Evolutionary conservation across 1,284 basidiomycete species (phyloP), one percentile per base, ranked within the genome.

Genomic region (Melanopsichium pennsylvanicum): DNA sequence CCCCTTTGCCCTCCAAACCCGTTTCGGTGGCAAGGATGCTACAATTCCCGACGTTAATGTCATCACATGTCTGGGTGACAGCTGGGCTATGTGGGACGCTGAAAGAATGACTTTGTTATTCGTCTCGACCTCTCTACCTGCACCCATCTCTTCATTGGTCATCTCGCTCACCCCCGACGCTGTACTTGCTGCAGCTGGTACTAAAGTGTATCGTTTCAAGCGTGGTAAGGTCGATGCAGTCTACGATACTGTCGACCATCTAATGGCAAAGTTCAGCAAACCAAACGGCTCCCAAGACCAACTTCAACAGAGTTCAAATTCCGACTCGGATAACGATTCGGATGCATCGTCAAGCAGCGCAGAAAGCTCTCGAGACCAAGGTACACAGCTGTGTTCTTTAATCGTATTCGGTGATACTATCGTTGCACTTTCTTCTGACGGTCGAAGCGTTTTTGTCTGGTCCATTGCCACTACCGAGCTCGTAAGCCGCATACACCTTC

Each of bases 31-130:
- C 77, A 95, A 93, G 81, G 92, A 92, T 27, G 88, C 91, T 8
- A 87, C 89, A 0, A 68, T 61, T 18, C 70, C 80, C 1, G 76
- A 79, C 33, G 70, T 79, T 46, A 89, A 90, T 38, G 84, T 98
- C 41, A 83, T 97, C 35, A 96, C 93, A 12, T 94, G 91, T 74
- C 82, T 97, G 5, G 95, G 95, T 13, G 87, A 86, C 63, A 88
- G 90, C 71, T 98, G 95, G 95, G 90, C 92, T 18, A 85, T 97
- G 82, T 98, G 95, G 95, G 93, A 97, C 77, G 93, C 92, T 12
- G 90, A 88, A 27, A 91, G 89, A 82, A 93, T 98, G 90, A 87
- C 86, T 15, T 83, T 98, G 40, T 85, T 97, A 39, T 97, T 98
- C 80, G 92, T 96, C 58, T 93, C 94, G 90, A 89, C 92, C 9